Evolutionary conservation across 352 stramenopile genomes (phyloP).

Genomic region (Phytophthora pluvialis): DNA sequence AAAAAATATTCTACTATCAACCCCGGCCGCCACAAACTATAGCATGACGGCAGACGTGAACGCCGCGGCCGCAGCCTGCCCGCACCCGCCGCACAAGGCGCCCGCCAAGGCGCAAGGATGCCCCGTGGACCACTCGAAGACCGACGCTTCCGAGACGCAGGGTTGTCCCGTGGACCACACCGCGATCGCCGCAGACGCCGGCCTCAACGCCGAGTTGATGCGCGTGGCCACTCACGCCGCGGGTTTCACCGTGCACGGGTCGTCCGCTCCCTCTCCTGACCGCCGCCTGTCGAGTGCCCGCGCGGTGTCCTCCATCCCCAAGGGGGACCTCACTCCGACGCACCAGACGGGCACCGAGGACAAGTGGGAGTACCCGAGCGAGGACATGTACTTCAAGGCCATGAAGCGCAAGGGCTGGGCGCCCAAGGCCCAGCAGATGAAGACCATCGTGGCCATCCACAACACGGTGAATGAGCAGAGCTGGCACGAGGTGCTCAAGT

Average conservation of each 20-base stretch:
- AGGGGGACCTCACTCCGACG: conserved; percentile 81
- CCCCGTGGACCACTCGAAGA: conserved; percentile 21
- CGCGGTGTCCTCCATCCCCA: conserved; percentile 95
- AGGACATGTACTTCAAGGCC: conserved; percentile 98
- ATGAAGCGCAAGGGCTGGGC: conserved; percentile 97
- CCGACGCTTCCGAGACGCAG: not conserved
- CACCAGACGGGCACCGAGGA: conserved; percentile 62
- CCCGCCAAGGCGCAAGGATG: conserved; percentile 8
- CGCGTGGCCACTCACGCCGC: conserved; percentile 49
- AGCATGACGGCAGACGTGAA: conserved; percentile 81
- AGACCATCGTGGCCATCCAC: conserved; percentile 96
- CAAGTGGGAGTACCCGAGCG: conserved; percentile 96
- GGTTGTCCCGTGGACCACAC: conserved; percentile 29
- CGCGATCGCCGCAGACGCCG: conserved; percentile 19
- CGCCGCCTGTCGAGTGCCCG: conserved; percentile 79
- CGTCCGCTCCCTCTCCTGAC: not conserved
- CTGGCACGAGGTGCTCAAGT: conserved; percentile 93
- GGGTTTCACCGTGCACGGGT: conserved; percentile 43
- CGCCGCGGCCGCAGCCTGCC: conserved; percentile 57
- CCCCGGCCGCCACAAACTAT: no score
- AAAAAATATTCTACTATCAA: no score
- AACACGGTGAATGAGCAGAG: conserved; percentile 98
- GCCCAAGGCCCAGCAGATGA: conserved; percentile 92
- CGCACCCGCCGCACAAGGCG: conserved; percentile 35
- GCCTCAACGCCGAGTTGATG: conserved; percentile 74